phyloP scores from a whole-genome alignment of 495 filamentous ascomycete species.

The Neurospora sp. region DNA sequence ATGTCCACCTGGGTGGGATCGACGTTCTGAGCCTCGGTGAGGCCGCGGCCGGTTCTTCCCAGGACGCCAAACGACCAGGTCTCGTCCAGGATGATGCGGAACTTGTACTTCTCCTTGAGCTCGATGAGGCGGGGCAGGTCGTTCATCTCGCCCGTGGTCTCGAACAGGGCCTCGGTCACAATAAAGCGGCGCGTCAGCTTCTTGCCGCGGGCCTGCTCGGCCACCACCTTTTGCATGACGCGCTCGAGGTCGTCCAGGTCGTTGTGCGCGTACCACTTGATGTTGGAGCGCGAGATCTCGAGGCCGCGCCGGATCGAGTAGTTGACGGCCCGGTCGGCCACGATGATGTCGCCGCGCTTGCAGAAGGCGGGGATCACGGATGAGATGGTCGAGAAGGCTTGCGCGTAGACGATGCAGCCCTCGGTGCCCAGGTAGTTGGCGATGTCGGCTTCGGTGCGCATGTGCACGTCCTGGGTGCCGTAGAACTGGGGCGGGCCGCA shows the following conservation, averaged over 20 bases:
- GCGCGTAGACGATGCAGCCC: slow-evolving; percentile 86
- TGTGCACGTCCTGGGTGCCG: slow-evolving; percentile 95
- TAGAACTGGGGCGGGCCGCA: slow-evolving; percentile 97
- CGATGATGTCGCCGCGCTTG: slow-evolving; percentile 95
- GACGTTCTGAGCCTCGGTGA: slow-evolving; percentile 94
- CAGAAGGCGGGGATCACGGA: slow-evolving; percentile 92
- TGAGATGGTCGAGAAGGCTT: slow-evolving; percentile 89
- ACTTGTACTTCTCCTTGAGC: slow-evolving; percentile 89
- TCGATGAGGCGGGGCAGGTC: slow-evolving; percentile 83
- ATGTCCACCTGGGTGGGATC: slow-evolving; percentile 86
- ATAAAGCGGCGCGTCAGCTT: slow-evolving; percentile 89
- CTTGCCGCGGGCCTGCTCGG: slow-evolving; percentile 74
- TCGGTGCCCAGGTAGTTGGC: slow-evolving; percentile 76
- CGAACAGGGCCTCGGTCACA: slow-evolving; percentile 90
- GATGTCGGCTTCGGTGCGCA: slow-evolving; percentile 92
- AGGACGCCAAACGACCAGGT: slow-evolving; percentile 94
- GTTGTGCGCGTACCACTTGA: slow-evolving; percentile 92
- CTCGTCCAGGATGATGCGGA: slow-evolving; percentile 93
- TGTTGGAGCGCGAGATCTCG: slow-evolving; percentile 81
- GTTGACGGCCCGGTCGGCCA: slow-evolving; percentile 91
- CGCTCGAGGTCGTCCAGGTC: slow-evolving; percentile 88
- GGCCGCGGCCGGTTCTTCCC: slow-evolving; percentile 77
- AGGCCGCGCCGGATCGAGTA: slow-evolving; percentile 90
- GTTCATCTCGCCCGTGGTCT: slow-evolving; percentile 77
- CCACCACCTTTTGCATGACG: slow-evolving; percentile 72